A percentile compares a stretch with the other conserved stretches of the same genome.
Conservation (phyloP, 192 early-diverging fungal genomes). For the Coemansia sp. region DNA sequence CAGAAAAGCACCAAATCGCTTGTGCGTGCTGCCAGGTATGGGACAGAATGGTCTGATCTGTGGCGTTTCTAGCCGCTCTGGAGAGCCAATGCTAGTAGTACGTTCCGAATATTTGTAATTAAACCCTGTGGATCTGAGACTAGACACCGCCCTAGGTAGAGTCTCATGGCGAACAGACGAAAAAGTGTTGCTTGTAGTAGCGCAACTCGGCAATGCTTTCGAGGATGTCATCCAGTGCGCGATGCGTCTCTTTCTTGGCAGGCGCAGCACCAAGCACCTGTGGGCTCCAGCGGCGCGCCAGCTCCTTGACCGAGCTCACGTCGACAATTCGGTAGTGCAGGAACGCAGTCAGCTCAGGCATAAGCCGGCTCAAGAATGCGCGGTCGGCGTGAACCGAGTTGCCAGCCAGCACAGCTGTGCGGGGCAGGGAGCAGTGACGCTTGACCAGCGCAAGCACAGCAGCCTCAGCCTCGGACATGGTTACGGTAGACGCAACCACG, state of each 20-base stretch:
- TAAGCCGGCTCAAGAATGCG: slow-evolving; percentile 76
- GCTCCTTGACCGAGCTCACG: slow-evolving; percentile 90
- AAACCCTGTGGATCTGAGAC: not conserved
- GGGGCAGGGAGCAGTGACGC: slow-evolving; percentile 60
- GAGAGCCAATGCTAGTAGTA: too few relatives aligned
- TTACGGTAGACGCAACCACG: slow-evolving; percentile 67
- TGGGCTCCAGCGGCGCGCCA: slow-evolving; percentile 77
- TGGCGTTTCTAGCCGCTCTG: too few relatives aligned
- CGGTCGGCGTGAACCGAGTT: slow-evolving; percentile 94
- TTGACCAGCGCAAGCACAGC: slow-evolving; percentile 75
- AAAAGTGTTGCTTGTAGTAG: slow-evolving; percentile 68
- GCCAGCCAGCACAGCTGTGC: slow-evolving; percentile 77
- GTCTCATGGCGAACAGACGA: slow-evolving; percentile 21
- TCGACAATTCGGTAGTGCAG: slow-evolving; percentile 88
- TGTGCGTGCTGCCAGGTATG: too few relatives aligned
- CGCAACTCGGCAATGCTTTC: slow-evolving; percentile 89
- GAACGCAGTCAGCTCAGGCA: slow-evolving; percentile 70
- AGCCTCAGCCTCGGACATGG: slow-evolving; percentile 67
- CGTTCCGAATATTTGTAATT: too few relatives aligned
- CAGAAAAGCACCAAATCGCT: too few relatives aligned
- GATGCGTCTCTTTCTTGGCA: slow-evolving; percentile 62
- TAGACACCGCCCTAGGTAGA: too few relatives aligned
- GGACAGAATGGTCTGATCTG: too few relatives aligned
- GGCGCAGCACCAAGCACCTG: slow-evolving; percentile 56
- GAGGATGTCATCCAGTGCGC: slow-evolving; percentile 89